Evolutionary conservation across 2,329 filamentous ascomycete species (phyloP).

Genomic region (Thelonectria rubi): DNA sequence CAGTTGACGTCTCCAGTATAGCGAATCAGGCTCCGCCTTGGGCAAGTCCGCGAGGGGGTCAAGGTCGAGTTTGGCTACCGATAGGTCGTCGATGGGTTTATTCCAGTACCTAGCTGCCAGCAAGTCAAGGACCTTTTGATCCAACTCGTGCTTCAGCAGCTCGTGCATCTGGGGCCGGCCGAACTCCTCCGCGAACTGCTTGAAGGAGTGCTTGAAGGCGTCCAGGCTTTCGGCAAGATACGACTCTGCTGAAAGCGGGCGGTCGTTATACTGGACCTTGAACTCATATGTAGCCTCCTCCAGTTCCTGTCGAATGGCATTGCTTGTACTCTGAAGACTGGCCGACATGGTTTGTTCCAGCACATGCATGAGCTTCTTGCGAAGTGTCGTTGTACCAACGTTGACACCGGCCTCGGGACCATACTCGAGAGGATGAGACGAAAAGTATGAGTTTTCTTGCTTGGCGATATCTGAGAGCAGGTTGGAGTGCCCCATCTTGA

Average conservation of each 20-base stretch:
- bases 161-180: conserved; percentile 89
- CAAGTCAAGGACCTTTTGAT: conserved; percentile 93
- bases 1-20: conserved; percentile 93
- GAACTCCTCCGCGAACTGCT: conserved; percentile 89
- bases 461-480: conserved; percentile 83
- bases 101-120: conserved; percentile 98
- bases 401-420: conserved; percentile 75
- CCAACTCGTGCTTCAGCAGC: conserved; percentile 88
- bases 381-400: conserved; percentile 85
- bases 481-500: conserved; percentile 83
- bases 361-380: conserved; percentile 96
- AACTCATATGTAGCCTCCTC: conserved; percentile 98
- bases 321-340: conserved; percentile 86
- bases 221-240: conserved; percentile 96
- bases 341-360: conserved; percentile 97
- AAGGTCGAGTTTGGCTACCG: conserved; percentile 69
- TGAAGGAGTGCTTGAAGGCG: conserved; percentile 97
- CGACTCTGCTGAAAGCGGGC: conserved; percentile 91
- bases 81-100: conserved; percentile 87
- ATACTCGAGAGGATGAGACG: conserved; percentile 81
- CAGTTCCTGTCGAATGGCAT: conserved; percentile 92
- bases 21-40: conserved; percentile 83
- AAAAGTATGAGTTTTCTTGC: conserved; percentile 90
- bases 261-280: conserved; percentile 99
- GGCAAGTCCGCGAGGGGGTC: conserved; percentile 82